Evolutionary conservation across 1,284 basidiomycete genomes (phyloP).

Genomic region (Meira miltonrushii): DNA sequence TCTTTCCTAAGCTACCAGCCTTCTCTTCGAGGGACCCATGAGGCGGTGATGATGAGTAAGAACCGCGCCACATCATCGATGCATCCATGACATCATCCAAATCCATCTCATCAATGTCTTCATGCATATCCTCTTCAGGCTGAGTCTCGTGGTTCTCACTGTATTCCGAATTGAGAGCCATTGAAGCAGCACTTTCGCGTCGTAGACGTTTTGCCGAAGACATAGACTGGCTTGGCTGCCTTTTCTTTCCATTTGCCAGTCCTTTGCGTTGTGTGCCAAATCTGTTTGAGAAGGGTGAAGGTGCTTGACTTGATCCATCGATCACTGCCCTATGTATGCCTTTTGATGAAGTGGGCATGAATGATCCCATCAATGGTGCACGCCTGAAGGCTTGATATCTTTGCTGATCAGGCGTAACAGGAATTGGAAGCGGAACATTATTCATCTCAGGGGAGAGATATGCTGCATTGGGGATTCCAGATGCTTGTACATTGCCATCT

Average conservation of each 20-base stretch:
- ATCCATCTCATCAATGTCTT: conserved; percentile 37
- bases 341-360: conserved; percentile 27
- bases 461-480: neutral
- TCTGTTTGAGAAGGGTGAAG: conserved; percentile 43
- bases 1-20: neutral
- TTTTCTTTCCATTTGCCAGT: conserved; percentile 17
- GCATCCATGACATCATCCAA: conserved; percentile 47
- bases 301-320: conserved; percentile 44
- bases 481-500: neutral
- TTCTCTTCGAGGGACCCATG: conserved; percentile 2
- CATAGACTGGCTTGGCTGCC: conserved; percentile 8
- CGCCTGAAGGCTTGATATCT: neutral
- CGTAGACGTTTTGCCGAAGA: conserved; percentile 28
- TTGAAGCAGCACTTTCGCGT: conserved; percentile 23
- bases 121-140: neutral
- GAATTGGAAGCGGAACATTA: neutral
- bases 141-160: conserved; percentile 6
- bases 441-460: neutral
- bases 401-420: conserved; percentile 2
- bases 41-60: conserved; percentile 3
- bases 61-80: conserved; percentile 27
- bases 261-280: conserved; percentile 35
- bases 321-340: conserved; percentile 48
- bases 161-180: neutral
- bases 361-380: conserved; percentile 28